phyloP scores from a whole-genome alignment of 768 basidiomycete species.

The Russula dissimulans region DNA sequence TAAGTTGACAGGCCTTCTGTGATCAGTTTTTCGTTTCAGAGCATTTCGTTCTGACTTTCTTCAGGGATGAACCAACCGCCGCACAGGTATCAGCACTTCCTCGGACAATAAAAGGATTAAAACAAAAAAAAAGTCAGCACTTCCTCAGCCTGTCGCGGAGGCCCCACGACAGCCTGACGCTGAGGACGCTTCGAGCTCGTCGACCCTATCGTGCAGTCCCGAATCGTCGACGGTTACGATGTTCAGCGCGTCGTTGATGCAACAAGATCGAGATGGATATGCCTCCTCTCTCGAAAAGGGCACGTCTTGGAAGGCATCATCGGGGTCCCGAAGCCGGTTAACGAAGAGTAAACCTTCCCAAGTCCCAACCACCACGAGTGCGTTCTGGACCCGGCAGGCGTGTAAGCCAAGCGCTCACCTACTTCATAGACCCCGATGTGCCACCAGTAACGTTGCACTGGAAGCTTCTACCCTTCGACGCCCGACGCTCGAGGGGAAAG shows the following conservation, averaged over 20 bases:
- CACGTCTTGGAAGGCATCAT: neutral
- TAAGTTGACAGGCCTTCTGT: too few species aligned
- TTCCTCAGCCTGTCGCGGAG: too few species aligned
- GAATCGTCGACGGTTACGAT: neutral
- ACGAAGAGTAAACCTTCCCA: neutral
- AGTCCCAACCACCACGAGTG: neutral
- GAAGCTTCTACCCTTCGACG: conserved; percentile 39
- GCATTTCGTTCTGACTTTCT: too few species aligned
- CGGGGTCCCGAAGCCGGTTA: neutral
- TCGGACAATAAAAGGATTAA: too few species aligned
- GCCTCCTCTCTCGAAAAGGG: conserved; percentile 27
- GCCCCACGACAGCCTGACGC: too few species aligned
- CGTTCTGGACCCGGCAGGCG: neutral
- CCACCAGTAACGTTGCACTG: conserved; percentile 37
- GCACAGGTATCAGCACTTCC: too few species aligned
- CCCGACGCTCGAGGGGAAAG: conserved; percentile 27
- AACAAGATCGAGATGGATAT: conserved; percentile 17
- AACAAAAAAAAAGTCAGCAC: too few species aligned
- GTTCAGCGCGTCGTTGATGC: conserved; percentile 5
- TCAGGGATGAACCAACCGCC: too few species aligned
- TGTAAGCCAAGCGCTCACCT: neutral
- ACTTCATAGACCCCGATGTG: conserved; percentile 19
- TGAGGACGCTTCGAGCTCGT: too few species aligned
- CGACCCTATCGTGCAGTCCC: neutral
- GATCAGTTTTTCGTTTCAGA: too few species aligned